These are phyloP conservation scores for Pestalotiopsis sp. DNA, from an alignment of 2,329 filamentous ascomycete genomes.

Conservation along the genomic window DNA sequence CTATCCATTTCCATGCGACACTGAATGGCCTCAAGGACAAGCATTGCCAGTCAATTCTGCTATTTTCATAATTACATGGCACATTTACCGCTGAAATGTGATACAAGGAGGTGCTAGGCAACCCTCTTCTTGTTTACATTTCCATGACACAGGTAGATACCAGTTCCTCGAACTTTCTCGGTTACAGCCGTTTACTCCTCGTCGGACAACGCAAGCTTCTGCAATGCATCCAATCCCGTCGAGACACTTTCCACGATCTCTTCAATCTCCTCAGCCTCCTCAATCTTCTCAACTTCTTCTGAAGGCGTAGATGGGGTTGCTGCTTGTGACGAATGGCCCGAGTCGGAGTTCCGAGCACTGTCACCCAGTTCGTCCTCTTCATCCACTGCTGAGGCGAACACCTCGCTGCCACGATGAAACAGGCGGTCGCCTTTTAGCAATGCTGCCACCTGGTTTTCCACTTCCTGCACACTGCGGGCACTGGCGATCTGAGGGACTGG, in stretches of 20 bases:
- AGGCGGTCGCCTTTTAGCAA: not conserved
- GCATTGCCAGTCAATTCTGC: too few species aligned
- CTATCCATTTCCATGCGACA: too few species aligned
- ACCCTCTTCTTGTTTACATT: too few species aligned
- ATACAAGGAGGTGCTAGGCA: too few species aligned
- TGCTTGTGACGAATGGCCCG: not conserved
- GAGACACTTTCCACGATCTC: not conserved
- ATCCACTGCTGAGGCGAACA: slow-evolving; percentile 23
- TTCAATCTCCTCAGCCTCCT: slow-evolving; percentile 10
- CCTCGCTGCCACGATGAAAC: slow-evolving; percentile 5
- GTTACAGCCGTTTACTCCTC: not conserved
- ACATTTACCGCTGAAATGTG: too few species aligned
- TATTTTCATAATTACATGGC: too few species aligned
- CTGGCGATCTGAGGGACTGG: not conserved
- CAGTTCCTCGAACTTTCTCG: not conserved
- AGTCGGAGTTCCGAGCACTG: not conserved
- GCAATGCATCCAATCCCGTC: not conserved
- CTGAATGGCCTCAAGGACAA: too few species aligned
- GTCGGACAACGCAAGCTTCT: not conserved
- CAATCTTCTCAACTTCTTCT: not conserved
- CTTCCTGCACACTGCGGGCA: not conserved
- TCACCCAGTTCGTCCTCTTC: not conserved
- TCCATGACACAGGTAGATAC: too few species aligned
- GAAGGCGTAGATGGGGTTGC: not conserved
- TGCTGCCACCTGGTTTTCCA: not conserved